A percentile compares a stretch with the other conserved stretches of the same genome.
Evolutionary conservation across 495 filamentous ascomycete species (phyloP).

Genomic region (Lasiosphaeriaceae sp.): DNA sequence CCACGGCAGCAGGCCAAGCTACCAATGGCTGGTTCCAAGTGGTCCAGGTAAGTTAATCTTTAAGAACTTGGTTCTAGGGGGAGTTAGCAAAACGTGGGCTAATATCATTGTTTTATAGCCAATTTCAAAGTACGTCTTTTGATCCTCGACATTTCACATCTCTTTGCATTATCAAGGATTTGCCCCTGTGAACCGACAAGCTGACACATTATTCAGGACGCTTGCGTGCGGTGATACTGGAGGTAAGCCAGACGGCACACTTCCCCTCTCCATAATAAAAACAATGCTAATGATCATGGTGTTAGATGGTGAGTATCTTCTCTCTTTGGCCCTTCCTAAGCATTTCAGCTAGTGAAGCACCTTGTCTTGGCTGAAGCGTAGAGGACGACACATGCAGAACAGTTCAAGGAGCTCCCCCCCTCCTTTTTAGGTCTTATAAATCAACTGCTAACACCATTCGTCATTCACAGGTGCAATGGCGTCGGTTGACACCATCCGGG

Average conservation of each 20-base stretch:
- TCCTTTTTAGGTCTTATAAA: neutral
- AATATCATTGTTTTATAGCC: conserved; percentile 5
- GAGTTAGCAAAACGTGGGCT: neutral
- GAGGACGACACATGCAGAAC: neutral
- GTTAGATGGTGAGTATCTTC: conserved; percentile 11
- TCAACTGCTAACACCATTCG: no score
- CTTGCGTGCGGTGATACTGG: conserved; percentile 33
- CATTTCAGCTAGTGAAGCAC: neutral
- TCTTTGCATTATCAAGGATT: neutral
- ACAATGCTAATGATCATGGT: neutral
- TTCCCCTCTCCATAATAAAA: neutral
- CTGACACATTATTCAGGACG: conserved; percentile 11
- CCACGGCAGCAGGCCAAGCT: neutral
- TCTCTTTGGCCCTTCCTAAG: neutral
- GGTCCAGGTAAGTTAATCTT: conserved; percentile 40
- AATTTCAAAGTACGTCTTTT: conserved; percentile 22
- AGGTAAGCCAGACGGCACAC: conserved; percentile 11
- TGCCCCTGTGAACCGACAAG: neutral
- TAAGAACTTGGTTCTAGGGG: neutral
- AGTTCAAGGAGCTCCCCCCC: neutral
- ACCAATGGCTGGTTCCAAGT: conserved; percentile 70
- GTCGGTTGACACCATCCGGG: conserved; percentile 76
- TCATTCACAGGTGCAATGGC: conserved; percentile 61
- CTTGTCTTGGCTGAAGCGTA: neutral
- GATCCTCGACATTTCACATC: neutral